Percentiles rank a stretch among this genome's conserved stretches.
phyloP scores from a whole-genome alignment of 2,329 filamentous ascomycete species.

The Talaromyces sp. region DNA sequence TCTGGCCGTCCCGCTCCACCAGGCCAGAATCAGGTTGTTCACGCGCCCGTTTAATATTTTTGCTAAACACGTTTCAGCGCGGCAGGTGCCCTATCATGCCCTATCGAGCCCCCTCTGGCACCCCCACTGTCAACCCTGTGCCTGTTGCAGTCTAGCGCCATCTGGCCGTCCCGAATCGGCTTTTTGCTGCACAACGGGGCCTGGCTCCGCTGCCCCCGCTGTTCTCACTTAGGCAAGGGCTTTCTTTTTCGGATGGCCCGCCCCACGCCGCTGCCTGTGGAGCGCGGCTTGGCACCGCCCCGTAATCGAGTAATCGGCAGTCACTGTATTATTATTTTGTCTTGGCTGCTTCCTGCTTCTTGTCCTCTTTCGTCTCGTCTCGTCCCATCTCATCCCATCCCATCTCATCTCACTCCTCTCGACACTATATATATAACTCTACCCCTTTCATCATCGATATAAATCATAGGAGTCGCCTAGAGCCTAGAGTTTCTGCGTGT shows the following conservation, averaged over 20 bases:
- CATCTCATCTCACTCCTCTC: not conserved
- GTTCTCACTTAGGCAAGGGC: not conserved
- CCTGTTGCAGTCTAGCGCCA: not conserved
- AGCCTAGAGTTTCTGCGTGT: not conserved
- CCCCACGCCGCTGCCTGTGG: not conserved
- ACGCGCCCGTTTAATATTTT: slow-evolving; percentile 2
- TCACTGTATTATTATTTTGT: not conserved
- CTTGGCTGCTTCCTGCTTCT: not conserved
- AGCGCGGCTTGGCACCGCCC: not conserved
- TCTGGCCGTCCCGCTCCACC: slow-evolving; percentile 12
- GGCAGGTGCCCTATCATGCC: slow-evolving; percentile 10
- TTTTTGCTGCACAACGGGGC: not conserved
- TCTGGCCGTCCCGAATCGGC: not conserved
- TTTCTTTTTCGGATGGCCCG: not conserved
- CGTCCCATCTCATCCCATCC: not conserved
- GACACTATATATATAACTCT: not conserved
- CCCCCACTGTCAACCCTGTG: not conserved
- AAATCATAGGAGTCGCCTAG: not conserved
- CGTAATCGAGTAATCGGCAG: not conserved
- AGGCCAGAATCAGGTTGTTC: slow-evolving; percentile 7
- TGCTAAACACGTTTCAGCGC: not conserved
- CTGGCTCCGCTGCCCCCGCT: not conserved
- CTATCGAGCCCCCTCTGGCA: not conserved
- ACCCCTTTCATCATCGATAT: not conserved
- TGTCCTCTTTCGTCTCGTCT: not conserved